phyloP scores from a whole-genome alignment of 108 stramenopile species.

The Mediolabrus comicus region DNA sequence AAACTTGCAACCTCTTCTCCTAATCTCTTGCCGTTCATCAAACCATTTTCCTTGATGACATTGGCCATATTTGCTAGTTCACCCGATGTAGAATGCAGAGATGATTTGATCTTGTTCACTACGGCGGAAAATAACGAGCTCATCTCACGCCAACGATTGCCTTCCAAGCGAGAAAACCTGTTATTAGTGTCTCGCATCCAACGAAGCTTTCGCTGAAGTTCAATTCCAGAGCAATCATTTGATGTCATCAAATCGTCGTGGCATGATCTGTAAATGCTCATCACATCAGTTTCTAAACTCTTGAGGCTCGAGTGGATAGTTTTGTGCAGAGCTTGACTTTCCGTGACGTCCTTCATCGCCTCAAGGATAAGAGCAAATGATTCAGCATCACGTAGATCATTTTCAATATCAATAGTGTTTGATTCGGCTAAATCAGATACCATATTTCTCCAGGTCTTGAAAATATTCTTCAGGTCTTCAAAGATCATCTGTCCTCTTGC shows the following conservation, averaged over 20 bases:
- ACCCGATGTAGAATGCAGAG: constrained; percentile 10
- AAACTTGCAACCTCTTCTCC: constrained; percentile 10
- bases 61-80: constrained; percentile 23
- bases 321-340: not conserved
- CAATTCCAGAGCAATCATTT: not conserved
- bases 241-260: constrained; percentile 6
- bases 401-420: not conserved
- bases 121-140: not conserved
- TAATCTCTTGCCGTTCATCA: constrained; percentile 22
- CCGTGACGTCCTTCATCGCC: not conserved
- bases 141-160: constrained; percentile 1
- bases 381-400: constrained; percentile 15
- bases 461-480: not conserved
- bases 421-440: not conserved
- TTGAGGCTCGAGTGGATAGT: not conserved
- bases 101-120: constrained; percentile 11
- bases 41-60: constrained; percentile 16
- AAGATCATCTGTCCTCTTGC: constrained; percentile 1
- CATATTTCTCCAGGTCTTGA: constrained; percentile 5
- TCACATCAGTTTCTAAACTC: constrained; percentile 4
- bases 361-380: not conserved
- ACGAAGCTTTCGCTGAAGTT: not conserved
- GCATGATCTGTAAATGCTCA: not conserved
- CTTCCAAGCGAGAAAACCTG: constrained; percentile 5
- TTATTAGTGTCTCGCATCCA: constrained; percentile 21